Evolutionary conservation across 306 rosid genomes (phyloP).

Genomic region (Lupinus albus): DNA sequence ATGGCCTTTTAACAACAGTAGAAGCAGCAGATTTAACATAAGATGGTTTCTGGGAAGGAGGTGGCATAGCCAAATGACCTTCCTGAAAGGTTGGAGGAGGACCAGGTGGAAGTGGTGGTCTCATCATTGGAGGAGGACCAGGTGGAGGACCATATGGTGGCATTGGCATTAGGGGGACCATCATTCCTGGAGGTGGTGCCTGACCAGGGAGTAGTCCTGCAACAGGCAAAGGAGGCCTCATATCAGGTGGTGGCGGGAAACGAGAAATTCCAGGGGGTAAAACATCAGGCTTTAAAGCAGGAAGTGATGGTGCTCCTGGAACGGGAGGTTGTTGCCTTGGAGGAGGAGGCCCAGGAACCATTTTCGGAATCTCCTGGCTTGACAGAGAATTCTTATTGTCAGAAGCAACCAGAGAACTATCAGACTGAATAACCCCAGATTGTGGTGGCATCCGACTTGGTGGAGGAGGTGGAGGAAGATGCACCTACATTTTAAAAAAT

Average conservation of each 20-base stretch:
- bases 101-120: slow-evolving; percentile 99
- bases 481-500: slow-evolving; percentile 58
- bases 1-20: slow-evolving; percentile 93
- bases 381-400: slow-evolving; percentile 53
- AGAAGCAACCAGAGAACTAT: slow-evolving; percentile 53
- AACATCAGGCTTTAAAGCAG: slow-evolving; percentile 71
- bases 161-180: slow-evolving; percentile 76
- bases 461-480: slow-evolving; percentile 91
- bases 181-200: slow-evolving; percentile 82
- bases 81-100: slow-evolving; percentile 91
- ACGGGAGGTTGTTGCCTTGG: slow-evolving; percentile 69
- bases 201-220: slow-evolving; percentile 76
- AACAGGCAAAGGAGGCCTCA: slow-evolving; percentile 70
- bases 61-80: slow-evolving; percentile 50
- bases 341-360: slow-evolving; percentile 89
- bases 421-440: slow-evolving; percentile 33
- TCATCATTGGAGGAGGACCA: slow-evolving; percentile 97
- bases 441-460: slow-evolving; percentile 71
- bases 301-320: slow-evolving; percentile 64
- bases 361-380: slow-evolving; percentile 62
- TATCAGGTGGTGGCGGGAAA: slow-evolving; percentile 83
- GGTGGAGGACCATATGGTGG: slow-evolving; percentile 97
- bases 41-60: slow-evolving; percentile 79
- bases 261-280: slow-evolving; percentile 89
- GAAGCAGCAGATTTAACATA: slow-evolving; percentile 97